phyloP scores from a whole-genome alignment of 257 asterid species.

The Solanum medicagineum region DNA sequence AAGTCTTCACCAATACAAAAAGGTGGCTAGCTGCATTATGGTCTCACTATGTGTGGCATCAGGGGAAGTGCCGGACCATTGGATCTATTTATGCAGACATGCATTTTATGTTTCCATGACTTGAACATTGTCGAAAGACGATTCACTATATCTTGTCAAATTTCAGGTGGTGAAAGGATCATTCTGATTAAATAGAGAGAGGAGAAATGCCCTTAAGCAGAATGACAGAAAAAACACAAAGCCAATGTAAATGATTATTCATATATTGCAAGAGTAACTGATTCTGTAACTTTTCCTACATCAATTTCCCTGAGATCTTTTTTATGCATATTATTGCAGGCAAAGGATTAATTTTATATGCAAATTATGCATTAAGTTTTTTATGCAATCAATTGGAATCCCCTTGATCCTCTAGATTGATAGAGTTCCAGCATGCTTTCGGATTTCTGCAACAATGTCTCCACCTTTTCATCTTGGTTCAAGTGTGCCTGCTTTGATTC shows the following conservation, averaged over 20 bases:
- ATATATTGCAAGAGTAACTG: not conserved
- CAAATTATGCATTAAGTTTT: not conserved
- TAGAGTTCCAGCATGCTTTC: constrained; percentile 25
- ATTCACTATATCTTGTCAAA: not conserved
- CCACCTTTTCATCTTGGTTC: constrained; percentile 20
- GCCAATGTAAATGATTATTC: not conserved
- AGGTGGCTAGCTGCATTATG: constrained; percentile 12
- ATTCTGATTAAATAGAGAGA: not conserved
- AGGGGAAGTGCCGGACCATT: not conserved
- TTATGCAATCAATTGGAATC: constrained; percentile 2
- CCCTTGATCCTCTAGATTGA: constrained; percentile 26
- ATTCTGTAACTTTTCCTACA: not conserved
- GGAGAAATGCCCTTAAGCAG: not conserved
- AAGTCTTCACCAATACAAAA: not conserved
- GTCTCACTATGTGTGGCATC: not conserved
- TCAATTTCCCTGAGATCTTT: not conserved
- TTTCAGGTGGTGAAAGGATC: not conserved
- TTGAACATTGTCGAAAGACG: not conserved
- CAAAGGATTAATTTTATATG: not conserved
- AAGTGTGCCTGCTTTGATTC: constrained; percentile 17
- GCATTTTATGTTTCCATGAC: not conserved
- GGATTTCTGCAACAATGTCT: constrained; percentile 15
- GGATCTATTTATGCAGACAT: not conserved
- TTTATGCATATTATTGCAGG: not conserved
- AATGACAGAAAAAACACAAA: not conserved